Base-by-base conservation (phyloP, 331 rosid genomes). In the Dryas integrifolia region DNA sequence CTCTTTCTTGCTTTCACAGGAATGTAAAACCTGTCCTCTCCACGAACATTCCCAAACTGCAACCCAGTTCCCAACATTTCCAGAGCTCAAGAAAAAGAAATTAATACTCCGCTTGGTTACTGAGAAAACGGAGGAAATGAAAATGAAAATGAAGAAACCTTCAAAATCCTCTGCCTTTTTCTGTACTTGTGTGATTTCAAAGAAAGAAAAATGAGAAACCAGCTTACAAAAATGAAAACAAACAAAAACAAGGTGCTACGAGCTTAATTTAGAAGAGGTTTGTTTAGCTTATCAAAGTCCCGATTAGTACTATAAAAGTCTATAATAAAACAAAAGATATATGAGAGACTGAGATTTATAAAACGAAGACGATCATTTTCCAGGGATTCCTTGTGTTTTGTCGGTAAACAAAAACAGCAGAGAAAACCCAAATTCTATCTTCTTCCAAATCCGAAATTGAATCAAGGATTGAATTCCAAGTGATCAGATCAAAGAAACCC, bases 1-100 rank as follows among this genome's bases (percentile, higher is more conserved):
- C 63, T 85, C 79, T 79, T 88, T 72, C 88, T 85, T 50, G 86
- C 85, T 79, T 86, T 90, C 76, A 81, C 88, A 0, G 96, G 92
- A 73, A 80, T 74, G 71, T 76, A 80, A 80, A 76, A 85, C 79
- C 83, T 79, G 80, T 85, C 92, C 21, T 90, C 94, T 24, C 88
- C 85, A 3, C 89, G 80, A 72, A 72, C 74, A 78, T 73, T 73
- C 49, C 88, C 86, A 65, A 75, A 80, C 75, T 84, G 94, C 57
- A 77, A 48, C 7, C 88, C 59, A 52, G 84, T 77, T 14, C 94
- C 89, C 56, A 83, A 63, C 96, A 90, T 90, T 80, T 80, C 75
- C 59, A 12, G 72, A 30, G 71, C 80, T 58, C 64, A 45, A 38
- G 69, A 47, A 56, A 24, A 13, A 14, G 3, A 3, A 65, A 40